Evolutionary conservation across 805 yeast species (phyloP).

Genomic region (Monosporozyma siamensis): DNA sequence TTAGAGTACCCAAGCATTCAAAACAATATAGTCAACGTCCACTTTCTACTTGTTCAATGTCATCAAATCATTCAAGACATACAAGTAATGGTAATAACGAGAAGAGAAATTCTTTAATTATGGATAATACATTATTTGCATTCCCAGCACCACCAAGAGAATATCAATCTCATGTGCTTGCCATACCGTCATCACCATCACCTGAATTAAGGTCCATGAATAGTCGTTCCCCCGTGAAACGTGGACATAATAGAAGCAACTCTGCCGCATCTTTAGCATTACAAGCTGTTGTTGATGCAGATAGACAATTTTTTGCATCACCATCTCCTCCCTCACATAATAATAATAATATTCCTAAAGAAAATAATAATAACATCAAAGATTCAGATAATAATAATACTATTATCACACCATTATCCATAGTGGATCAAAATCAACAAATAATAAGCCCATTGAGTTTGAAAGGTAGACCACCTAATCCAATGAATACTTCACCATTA

Average conservation of each 20-base stretch:
- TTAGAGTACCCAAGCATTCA: constrained; percentile 11
- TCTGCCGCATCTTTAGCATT: constrained; percentile 57
- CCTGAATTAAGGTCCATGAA: constrained; percentile 14
- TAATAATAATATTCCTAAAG: neutral
- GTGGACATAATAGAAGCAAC: constrained; percentile 31
- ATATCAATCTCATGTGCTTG: constrained; percentile 51
- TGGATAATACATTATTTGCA: constrained; percentile 32
- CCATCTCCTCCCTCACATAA: neutral
- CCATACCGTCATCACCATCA: constrained; percentile 34
- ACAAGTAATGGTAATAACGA: constrained; percentile 21
- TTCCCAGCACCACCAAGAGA: constrained; percentile 62
- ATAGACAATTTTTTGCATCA: constrained; percentile 19
- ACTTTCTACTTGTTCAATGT: constrained; percentile 29
- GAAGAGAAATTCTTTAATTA: constrained; percentile 30
- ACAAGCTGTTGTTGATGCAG: constrained; percentile 67
- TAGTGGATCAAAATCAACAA: neutral
- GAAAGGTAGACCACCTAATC: too few species aligned
- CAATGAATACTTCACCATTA: neutral
- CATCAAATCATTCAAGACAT: constrained; percentile 16
- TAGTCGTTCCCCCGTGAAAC: constrained; percentile 12
- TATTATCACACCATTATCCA: neutral
- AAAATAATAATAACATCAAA: neutral
- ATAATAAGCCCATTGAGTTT: neutral
- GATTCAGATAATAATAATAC: neutral
- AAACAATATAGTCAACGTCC: constrained; percentile 17